Evolutionary conservation across 768 basidiomycete genomes (phyloP), one percentile per base, ranked within the genome.

Genomic region (Gymnopilus junonius): DNA sequence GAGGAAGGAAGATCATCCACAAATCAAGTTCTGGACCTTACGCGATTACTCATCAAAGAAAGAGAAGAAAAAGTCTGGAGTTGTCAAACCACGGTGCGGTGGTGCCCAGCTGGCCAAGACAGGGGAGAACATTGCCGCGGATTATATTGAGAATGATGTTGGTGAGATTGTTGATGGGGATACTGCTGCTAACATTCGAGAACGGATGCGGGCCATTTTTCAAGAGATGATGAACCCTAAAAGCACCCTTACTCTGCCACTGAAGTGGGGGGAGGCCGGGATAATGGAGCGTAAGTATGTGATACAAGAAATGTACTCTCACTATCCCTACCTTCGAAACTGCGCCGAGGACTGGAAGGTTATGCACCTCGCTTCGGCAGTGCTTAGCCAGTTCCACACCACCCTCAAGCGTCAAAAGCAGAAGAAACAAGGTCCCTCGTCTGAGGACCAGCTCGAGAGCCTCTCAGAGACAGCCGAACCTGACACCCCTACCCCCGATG

Each of bases 321-420:
- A 48, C n/a, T 61, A 46, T 53, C 42, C 51, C 14, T 60, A 48
- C 35, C 37, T 65, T 14, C 20, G 34, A 12, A 20, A 56, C 21
- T 59, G 63, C 42, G n/a, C 61, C 17, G 54, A 57, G 14, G 51
- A 65, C 27, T 65, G 63, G 63, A 65, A 65, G 59, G 63, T 56
- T 29, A 20, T 23, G 15, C n/a, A 50, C 3, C 58, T 64, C 7
- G 58, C 55, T 17, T 39, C 37, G 12, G 11, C 37, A 1, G 37
- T 39, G 12, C 37, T 39, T 15, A 39, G 37, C 17, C 5, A 10
- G 12, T 39, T 39, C 17, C 37, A 39, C 4, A 14, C 7, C 17
- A 39, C 37, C 17, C 37, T 12, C 12, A 39, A 39, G 37, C 37
- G 37, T 4, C 7, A 39, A 15, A 5, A 39, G 14, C 12, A 39